phyloP scores from a whole-genome alignment of 371 early-diverging fungal species.

The Nosema muscidifuracis region DNA sequence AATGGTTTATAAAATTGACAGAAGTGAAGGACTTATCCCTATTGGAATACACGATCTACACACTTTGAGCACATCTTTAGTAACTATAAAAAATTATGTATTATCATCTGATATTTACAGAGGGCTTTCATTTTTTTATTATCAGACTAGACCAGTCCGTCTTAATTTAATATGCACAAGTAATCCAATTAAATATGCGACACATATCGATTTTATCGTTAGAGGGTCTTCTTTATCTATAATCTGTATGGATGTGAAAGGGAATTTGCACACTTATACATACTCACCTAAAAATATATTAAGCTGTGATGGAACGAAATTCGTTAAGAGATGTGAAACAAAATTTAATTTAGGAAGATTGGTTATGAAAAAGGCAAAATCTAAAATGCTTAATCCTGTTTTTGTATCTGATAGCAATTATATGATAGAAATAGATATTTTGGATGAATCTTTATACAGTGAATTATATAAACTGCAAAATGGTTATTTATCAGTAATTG shows the following conservation, averaged over 20 bases:
- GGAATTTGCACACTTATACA: slow-evolving; percentile 47
- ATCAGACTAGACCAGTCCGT: slow-evolving; percentile 59
- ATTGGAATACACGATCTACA: slow-evolving; percentile 63
- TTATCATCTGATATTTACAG: slow-evolving; percentile 58
- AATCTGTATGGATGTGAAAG: slow-evolving; percentile 7
- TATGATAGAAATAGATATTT: background rate
- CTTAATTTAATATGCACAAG: slow-evolving; percentile 54
- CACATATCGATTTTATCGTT: slow-evolving; percentile 11
- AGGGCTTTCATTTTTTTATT: slow-evolving; percentile 59
- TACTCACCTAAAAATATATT: slow-evolving; percentile 58
- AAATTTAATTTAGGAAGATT: slow-evolving; percentile 23
- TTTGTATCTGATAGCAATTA: slow-evolving; percentile 3
- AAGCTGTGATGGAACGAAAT: slow-evolving; percentile 48
- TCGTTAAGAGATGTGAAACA: slow-evolving; percentile 54
- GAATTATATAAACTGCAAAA: background rate
- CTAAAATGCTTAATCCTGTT: background rate
- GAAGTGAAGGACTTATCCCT: slow-evolving; percentile 40
- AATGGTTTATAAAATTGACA: slow-evolving; percentile 61
- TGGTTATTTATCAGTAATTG: background rate
- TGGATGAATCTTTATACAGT: background rate
- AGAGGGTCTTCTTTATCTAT: slow-evolving; percentile 2
- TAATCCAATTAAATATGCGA: slow-evolving; percentile 26
- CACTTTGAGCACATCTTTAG: slow-evolving; percentile 47
- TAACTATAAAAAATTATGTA: slow-evolving; percentile 59
- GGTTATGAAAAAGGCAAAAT: background rate